phyloP scores from a whole-genome alignment of 331 rosid genomes.

The Phaseolus coccineus region DNA sequence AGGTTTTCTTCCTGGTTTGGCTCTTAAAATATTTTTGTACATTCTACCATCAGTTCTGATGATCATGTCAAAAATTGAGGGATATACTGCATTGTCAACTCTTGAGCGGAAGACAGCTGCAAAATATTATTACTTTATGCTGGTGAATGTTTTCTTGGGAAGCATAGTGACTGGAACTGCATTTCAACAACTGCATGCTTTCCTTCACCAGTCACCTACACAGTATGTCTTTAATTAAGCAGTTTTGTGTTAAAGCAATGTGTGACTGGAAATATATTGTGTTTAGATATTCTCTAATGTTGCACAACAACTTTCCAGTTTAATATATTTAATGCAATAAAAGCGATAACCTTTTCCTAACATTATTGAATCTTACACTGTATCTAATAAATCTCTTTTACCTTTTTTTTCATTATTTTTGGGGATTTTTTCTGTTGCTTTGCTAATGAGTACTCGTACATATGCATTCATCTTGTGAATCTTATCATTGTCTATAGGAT shows the following conservation, averaged over 20 bases:
- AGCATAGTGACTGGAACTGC: conserved; percentile 97
- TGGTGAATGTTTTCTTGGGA: conserved; percentile 97
- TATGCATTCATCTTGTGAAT: conserved; percentile 19
- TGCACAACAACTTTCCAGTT: neutral
- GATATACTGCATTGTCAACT: conserved; percentile 79
- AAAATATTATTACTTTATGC: conserved; percentile 93
- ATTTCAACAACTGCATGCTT: conserved; percentile 86
- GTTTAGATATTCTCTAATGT: neutral
- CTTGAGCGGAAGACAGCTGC: conserved; percentile 85
- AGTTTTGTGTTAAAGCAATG: neutral
- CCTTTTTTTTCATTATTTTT: neutral
- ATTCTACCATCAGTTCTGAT: conserved; percentile 87
- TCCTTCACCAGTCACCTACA: conserved; percentile 93
- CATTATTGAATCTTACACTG: neutral
- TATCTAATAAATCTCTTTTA: neutral
- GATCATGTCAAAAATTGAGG: conserved; percentile 98
- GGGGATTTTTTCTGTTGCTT: neutral
- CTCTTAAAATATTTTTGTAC: conserved; percentile 89
- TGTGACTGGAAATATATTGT: neutral
- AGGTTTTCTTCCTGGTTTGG: conserved; percentile 99
- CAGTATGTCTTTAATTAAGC: conserved; percentile 60
- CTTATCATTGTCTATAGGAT: conserved; percentile 61
- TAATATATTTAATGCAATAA: conserved; percentile 28
- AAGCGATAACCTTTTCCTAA: neutral
- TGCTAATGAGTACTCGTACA: neutral